Evolutionary conservation across 129 eudicot species (phyloP), one percentile per base, ranked within the genome.

Genomic region (Lonicera japonica): DNA sequence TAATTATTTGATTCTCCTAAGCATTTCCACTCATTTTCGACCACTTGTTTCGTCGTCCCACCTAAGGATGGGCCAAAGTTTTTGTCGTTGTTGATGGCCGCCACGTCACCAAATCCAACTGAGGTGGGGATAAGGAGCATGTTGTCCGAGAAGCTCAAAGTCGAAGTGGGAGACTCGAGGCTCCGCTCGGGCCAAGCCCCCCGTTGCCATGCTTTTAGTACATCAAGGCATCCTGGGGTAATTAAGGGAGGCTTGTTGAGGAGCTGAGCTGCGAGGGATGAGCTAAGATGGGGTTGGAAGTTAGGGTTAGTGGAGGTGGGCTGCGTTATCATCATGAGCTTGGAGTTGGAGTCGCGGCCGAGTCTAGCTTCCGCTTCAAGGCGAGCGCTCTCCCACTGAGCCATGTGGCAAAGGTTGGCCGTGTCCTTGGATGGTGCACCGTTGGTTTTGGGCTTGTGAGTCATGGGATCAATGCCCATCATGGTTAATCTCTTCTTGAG

Each of bases 301-400:
- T 25, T 48, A 41, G 53, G 68, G 69, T 61, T 53, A 58, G 34
- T 10, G 25, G 52, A 19, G 8, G 23, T 13, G 36, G 36, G 6
- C 36, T 6, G 36, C 6, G 36, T 29, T 29, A 29, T 29, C 36
- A 29, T 29, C 2, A 29, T n/a, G n/a, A n/a, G 2, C 36, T 29
- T 29, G 36, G 36, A 29, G 20, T 64, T 77, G 47, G 91, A 82
- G 63, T 80, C 83, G 7, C 83, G 78, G 36, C 70, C 90, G 11
- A 87, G 85, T 12, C 95, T 41, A 7, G 95, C 83, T 69, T 87
- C 95, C 9, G 95, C 95, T 67, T 87, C 91, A 1, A 87, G 82
- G 21, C 95, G 73, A 67, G 91, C 84, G 8, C 75, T 81, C 76
- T 87, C 95, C 95, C 91, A 83, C 34, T 87, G 95, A 56, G 95